Evolutionary conservation across 1,284 basidiomycete species (phyloP).

Genomic region (Apiotrichum sp.): DNA sequence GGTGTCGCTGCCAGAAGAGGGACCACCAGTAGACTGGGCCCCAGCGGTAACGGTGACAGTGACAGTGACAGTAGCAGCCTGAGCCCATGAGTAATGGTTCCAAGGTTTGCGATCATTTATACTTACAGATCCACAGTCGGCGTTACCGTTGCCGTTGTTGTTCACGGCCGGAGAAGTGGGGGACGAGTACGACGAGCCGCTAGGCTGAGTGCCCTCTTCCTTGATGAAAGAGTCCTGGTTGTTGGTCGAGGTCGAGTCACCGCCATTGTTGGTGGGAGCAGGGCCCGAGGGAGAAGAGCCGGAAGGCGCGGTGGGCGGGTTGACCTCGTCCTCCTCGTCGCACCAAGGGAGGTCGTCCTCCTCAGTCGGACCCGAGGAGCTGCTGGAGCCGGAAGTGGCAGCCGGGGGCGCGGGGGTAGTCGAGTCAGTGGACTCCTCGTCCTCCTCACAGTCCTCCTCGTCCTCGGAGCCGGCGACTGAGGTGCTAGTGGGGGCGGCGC

Average conservation of each 20-base stretch:
- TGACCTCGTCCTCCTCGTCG: constrained; percentile 10
- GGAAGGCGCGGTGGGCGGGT: background rate
- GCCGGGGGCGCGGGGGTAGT: constrained; percentile 50
- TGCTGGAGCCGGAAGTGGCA: constrained; percentile 28
- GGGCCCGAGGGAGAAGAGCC: constrained; percentile 15
- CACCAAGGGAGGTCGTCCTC: constrained; percentile 16
- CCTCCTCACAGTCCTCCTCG: constrained; percentile 5
- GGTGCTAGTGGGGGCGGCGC: background rate
- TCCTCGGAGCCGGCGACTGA: background rate
- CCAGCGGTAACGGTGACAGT: constrained; percentile 9
- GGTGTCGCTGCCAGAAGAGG: background rate
- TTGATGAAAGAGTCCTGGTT: background rate
- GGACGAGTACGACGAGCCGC: too few species aligned
- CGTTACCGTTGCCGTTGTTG: background rate
- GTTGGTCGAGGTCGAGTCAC: constrained; percentile 11
- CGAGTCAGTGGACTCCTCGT: background rate
- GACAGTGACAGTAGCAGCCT: constrained; percentile 3
- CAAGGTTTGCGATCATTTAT: too few species aligned
- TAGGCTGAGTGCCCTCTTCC: background rate
- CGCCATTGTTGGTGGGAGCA: constrained; percentile 5
- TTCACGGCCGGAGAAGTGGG: too few species aligned
- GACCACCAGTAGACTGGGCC: background rate
- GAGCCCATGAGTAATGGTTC: too few species aligned
- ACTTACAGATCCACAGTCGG: background rate
- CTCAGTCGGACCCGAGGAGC: background rate